phyloP scores from a whole-genome alignment of 2,329 filamentous ascomycete species.

The Fusarium virguliforme region DNA sequence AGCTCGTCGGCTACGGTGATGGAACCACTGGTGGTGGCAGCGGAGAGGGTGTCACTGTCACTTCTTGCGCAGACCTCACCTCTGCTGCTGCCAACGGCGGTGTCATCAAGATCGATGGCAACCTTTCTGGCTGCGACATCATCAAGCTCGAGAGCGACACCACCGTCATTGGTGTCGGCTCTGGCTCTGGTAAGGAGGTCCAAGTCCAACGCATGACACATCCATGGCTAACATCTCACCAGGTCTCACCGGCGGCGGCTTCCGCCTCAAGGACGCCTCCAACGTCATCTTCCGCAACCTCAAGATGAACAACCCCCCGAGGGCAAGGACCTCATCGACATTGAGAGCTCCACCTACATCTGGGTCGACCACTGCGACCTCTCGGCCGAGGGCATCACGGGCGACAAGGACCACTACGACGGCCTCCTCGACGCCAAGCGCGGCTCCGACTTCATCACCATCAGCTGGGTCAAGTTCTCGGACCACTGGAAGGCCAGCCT shows the following conservation, averaged over 20 bases:
- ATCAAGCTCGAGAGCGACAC: slow-evolving; percentile 65
- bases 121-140: slow-evolving; percentile 58
- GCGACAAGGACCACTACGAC: slow-evolving; percentile 75
- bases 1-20: slow-evolving; percentile 52
- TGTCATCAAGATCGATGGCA: slow-evolving; percentile 63
- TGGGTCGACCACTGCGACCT: slow-evolving; percentile 75
- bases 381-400: slow-evolving; percentile 63
- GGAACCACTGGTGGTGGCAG: slow-evolving; percentile 64
- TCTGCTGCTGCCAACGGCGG: slow-evolving; percentile 58
- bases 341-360: slow-evolving; percentile 62
- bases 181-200: slow-evolving; percentile 52
- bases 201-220: neutral
- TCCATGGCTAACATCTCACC: neutral
- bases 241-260: slow-evolving; percentile 58
- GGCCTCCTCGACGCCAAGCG: slow-evolving; percentile 73
- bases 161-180: slow-evolving; percentile 64
- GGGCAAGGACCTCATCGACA: slow-evolving; percentile 64
- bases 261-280: slow-evolving; percentile 62
- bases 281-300: slow-evolving; percentile 70
- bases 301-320: slow-evolving; percentile 62
- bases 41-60: slow-evolving; percentile 63
- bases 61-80: slow-evolving; percentile 60
- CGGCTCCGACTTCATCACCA: slow-evolving; percentile 68
- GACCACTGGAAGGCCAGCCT: slow-evolving; percentile 74
- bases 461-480: slow-evolving; percentile 50